Evolutionary conservation across 305 asterid species (phyloP).

Genomic region (Rubia tinctorum): DNA sequence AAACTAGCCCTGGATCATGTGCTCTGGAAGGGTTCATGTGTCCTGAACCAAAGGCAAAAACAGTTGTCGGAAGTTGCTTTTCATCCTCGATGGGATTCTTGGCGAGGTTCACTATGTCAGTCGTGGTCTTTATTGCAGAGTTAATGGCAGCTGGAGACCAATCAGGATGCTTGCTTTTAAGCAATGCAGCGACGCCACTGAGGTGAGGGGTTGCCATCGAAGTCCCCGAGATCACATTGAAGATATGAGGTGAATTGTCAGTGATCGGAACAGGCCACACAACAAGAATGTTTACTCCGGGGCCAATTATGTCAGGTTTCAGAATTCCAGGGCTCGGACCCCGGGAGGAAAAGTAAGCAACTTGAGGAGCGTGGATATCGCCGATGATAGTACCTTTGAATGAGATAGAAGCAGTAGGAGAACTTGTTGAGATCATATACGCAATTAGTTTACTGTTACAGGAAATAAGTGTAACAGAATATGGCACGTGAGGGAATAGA

Average conservation of each 20-base stretch:
- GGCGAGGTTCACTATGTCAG: constrained; percentile 32
- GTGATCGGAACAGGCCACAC: constrained; percentile 28
- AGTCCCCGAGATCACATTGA: constrained; percentile 22
- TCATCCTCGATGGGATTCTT: constrained; percentile 39
- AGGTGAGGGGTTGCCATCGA: constrained; percentile 68
- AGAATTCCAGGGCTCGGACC: constrained; percentile 41
- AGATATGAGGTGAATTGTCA: constrained; percentile 25
- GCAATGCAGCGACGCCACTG: constrained; percentile 54
- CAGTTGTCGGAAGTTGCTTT: constrained; percentile 26
- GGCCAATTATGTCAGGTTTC: constrained; percentile 45
- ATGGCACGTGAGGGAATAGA: too few relatives aligned
- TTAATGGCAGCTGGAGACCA: constrained; percentile 67
- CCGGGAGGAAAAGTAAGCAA: constrained; percentile 17
- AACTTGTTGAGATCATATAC: constrained; percentile 17
- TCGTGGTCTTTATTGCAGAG: constrained; percentile 64
- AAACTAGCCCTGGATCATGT: constrained; percentile 48
- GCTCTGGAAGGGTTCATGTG: constrained; percentile 47
- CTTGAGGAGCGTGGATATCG: constrained; percentile 26
- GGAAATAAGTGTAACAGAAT: too few relatives aligned
- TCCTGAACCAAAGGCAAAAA: constrained; percentile 45
- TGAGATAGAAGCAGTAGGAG: constrained; percentile 22
- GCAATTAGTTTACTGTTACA: too few relatives aligned
- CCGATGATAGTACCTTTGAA: constrained; percentile 45
- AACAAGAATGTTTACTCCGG: constrained; percentile 9
- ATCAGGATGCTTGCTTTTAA: constrained; percentile 50